A percentile compares a stretch with the other conserved stretches of the same genome.
phyloP scores from a whole-genome alignment of 306 rosid genomes.

The Dicorynia guianensis region DNA sequence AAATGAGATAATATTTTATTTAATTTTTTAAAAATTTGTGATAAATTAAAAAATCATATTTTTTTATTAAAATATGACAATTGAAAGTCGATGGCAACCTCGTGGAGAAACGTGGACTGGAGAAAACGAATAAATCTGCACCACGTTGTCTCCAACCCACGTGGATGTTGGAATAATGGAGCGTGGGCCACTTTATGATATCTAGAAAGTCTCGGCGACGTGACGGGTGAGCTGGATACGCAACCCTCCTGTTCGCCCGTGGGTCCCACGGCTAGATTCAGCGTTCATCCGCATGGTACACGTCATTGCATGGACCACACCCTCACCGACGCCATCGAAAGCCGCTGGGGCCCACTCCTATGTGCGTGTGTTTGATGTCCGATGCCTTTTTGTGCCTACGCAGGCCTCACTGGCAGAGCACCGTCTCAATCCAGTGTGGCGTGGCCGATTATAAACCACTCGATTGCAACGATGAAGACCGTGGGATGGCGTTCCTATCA shows the following conservation, averaged over 20 bases:
- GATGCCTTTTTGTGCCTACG: background rate
- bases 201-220: background rate
- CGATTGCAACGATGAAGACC: background rate
- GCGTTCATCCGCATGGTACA: background rate
- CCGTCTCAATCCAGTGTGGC: background rate
- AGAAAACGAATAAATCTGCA: background rate
- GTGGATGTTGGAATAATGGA: background rate
- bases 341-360: background rate
- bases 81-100: background rate
- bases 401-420: constrained; percentile 14
- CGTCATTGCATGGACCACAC: background rate
- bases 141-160: constrained; percentile 1
- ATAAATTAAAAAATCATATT: background rate
- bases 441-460: constrained; percentile 34
- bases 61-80: background rate
- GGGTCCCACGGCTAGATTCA: background rate
- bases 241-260: background rate
- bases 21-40: background rate
- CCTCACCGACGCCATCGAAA: background rate
- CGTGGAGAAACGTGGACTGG: background rate
- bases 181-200: constrained; percentile 6
- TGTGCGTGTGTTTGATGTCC: background rate
- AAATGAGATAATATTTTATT: too few relatives aligned
- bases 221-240: constrained; percentile 26
- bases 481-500: background rate